phyloP scores from a whole-genome alignment of 345 rosid genomes.

The Eucalyptus cloeziana region DNA sequence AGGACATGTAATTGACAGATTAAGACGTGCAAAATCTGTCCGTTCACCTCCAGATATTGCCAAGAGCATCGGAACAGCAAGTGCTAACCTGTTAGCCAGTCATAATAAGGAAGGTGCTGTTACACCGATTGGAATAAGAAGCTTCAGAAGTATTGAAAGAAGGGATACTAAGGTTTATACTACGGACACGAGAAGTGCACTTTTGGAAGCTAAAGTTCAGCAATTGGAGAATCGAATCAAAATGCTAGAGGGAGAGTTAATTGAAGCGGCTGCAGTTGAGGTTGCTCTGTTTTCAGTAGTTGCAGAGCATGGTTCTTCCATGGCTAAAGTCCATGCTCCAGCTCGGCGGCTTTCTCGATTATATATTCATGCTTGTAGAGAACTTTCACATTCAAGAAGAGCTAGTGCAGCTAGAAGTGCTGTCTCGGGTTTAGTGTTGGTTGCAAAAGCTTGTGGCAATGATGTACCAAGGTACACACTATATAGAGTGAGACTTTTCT shows the following conservation, averaged over 20 bases:
- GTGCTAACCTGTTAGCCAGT: constrained; percentile 3
- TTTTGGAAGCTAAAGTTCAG: constrained; percentile 50
- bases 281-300: constrained; percentile 82
- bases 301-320: constrained; percentile 89
- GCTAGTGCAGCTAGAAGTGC: constrained; percentile 76
- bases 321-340: constrained; percentile 88
- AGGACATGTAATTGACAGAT: constrained; percentile 29
- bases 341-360: constrained; percentile 89
- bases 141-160: constrained; percentile 20
- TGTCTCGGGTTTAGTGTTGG: constrained; percentile 68
- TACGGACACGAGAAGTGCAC: constrained; percentile 23
- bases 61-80: constrained; percentile 26
- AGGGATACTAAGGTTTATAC: constrained; percentile 40
- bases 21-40: constrained; percentile 68
- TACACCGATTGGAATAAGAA: constrained; percentile 7
- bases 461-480: constrained; percentile 77
- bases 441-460: constrained; percentile 91
- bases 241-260: constrained; percentile 77
- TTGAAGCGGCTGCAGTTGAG: constrained; percentile 88
- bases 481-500: neutral
- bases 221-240: constrained; percentile 53
- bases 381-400: constrained; percentile 37
- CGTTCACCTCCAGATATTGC: constrained; percentile 46
- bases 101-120: constrained; percentile 21
- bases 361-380: constrained; percentile 62